A percentile compares a stretch with the other conserved stretches of the same genome.
Conservation (phyloP, 169 alveolate genomes). For the Cryptosporidium bovis region DNA sequence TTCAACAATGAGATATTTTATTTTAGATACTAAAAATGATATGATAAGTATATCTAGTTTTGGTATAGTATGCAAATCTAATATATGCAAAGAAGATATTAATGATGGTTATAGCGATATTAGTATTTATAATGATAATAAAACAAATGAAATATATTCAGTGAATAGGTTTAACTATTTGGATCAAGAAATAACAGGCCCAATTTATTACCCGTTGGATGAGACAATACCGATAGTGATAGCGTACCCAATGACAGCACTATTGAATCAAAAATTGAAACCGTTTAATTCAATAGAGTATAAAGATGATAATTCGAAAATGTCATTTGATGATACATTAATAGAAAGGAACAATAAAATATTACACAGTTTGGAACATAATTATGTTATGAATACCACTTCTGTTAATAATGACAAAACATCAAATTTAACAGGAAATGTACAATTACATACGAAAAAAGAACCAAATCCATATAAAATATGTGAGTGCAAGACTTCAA, state of each 20-base stretch:
- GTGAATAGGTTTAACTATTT: slow-evolving; percentile 39
- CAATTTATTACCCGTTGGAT: slow-evolving; percentile 43
- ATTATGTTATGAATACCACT: background rate
- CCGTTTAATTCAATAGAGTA: slow-evolving; percentile 38
- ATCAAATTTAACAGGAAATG: background rate
- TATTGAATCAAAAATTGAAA: background rate
- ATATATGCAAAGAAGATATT: background rate
- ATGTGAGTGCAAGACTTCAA: background rate
- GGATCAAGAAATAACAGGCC: slow-evolving; percentile 22
- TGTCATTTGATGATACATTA: slow-evolving; percentile 9
- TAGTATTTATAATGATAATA: background rate
- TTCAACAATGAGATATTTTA: slow-evolving; percentile 71
- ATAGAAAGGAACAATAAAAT: background rate
- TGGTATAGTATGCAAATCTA: slow-evolving; percentile 6
- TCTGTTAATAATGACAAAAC: background rate
- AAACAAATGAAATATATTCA: slow-evolving; percentile 21
- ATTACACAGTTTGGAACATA: background rate
- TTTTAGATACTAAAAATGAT: slow-evolving; percentile 42
- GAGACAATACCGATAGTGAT: slow-evolving; percentile 38
- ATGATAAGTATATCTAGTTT: slow-evolving; percentile 27
- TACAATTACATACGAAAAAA: no score
- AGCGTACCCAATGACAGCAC: slow-evolving; percentile 57
- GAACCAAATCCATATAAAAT: no score
- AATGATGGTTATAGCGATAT: background rate
- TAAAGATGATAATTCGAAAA: background rate